Conservation (phyloP, 2,329 filamentous ascomycete genomes). For the Sporothrix sp. region DNA sequence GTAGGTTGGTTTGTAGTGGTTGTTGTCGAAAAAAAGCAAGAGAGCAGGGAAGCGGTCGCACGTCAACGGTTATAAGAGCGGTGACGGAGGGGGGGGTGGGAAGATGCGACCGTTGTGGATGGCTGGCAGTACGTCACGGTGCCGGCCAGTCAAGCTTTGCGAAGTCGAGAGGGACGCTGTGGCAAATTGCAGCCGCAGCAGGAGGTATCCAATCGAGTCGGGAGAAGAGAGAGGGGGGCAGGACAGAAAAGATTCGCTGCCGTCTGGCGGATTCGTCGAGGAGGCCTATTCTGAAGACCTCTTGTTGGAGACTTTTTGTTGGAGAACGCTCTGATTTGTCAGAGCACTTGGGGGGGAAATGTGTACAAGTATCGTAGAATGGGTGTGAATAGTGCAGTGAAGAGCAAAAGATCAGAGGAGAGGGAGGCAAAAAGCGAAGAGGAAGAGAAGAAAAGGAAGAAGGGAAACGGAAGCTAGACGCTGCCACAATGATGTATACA, state of each 20-base stretch:
- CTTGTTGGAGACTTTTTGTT: neutral
- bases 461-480: constrained; percentile 11
- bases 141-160: constrained; percentile 1
- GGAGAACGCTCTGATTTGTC: neutral
- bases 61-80: neutral
- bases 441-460: neutral
- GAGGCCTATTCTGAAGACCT: too few relatives aligned
- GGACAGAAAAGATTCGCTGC: neutral
- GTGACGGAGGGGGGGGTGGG: neutral
- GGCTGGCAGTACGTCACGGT: constrained; percentile 5
- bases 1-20: too few relatives aligned
- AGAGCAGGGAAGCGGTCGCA: neutral
- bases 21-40: too few relatives aligned
- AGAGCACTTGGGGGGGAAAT: too few relatives aligned
- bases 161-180: neutral
- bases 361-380: too few relatives aligned
- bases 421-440: neutral
- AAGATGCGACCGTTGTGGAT: constrained; percentile 1
- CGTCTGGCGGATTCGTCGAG: too few relatives aligned
- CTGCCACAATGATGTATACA: constrained; percentile 6
- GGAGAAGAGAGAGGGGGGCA: neutral
- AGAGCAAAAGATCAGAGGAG: neutral
- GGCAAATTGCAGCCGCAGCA: neutral
- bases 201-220: neutral
- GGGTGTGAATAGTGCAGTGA: neutral